Evolutionary conservation across 2,329 filamentous ascomycete genomes (phyloP).

Genomic region (Aspergillus calidoustus): DNA sequence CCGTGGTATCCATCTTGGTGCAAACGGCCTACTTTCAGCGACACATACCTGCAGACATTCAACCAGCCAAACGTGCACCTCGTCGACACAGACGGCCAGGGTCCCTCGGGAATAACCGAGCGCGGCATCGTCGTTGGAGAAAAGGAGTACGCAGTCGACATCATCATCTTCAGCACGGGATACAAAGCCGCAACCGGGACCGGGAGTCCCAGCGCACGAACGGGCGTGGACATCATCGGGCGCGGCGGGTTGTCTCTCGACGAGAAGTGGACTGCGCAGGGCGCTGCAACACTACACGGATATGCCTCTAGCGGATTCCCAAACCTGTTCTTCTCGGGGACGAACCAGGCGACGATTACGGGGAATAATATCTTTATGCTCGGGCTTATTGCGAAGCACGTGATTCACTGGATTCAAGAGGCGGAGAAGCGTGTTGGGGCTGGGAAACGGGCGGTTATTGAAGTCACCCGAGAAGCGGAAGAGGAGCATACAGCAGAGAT

Average conservation of each 20-base stretch:
- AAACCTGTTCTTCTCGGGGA: slow-evolving; percentile 6
- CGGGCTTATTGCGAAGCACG: not conserved
- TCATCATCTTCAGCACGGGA: not conserved
- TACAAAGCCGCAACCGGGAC: not conserved
- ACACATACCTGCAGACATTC: slow-evolving; percentile 59
- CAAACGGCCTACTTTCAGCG: slow-evolving; percentile 67
- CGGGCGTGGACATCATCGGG: not conserved
- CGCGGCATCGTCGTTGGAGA: not conserved
- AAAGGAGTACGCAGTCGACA: not conserved
- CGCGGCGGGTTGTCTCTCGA: not conserved
- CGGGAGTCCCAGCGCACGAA: not conserved
- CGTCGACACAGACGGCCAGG: slow-evolving; percentile 52
- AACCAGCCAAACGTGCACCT: slow-evolving; percentile 64
- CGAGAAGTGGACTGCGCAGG: not conserved
- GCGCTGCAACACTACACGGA: not conserved
- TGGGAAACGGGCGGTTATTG: not conserved
- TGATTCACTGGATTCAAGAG: not conserved
- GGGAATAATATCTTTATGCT: slow-evolving; percentile 9
- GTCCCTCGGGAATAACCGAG: not conserved
- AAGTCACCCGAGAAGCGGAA: not conserved
- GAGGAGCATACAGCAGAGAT: slow-evolving; percentile 5
- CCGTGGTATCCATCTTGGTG: slow-evolving; percentile 67
- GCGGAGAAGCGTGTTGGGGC: not conserved
- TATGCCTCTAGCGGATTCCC: not conserved
- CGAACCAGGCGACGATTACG: not conserved